Percentiles rank a stretch among this genome's conserved stretches.
phyloP scores from a whole-genome alignment of 495 filamentous ascomycete genomes.

The Annulohypoxylon stygium region DNA sequence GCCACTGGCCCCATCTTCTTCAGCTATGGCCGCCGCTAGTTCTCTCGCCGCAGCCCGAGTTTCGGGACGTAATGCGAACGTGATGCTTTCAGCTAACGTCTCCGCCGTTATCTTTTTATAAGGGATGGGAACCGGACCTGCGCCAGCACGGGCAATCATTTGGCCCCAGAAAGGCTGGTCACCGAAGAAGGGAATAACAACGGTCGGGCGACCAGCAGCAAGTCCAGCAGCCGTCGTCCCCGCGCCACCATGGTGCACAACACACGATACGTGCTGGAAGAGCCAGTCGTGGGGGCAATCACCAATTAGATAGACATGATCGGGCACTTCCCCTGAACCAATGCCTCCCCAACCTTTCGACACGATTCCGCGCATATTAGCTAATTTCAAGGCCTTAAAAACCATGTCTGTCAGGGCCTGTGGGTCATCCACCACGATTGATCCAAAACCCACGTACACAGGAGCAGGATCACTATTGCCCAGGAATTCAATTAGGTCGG shows the following conservation, averaged over 20 bases:
- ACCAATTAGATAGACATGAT: conserved; percentile 66
- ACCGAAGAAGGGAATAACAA: conserved; percentile 75
- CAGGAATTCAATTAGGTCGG: conserved; percentile 67
- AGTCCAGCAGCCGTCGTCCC: conserved; percentile 76
- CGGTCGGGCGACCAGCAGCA: conserved; percentile 67
- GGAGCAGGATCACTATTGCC: conserved; percentile 64
- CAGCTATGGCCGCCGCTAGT: conserved; percentile 57
- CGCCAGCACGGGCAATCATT: conserved; percentile 66
- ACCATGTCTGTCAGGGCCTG: conserved; percentile 65
- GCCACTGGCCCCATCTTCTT: conserved; percentile 51
- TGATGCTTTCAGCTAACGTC: conserved; percentile 58
- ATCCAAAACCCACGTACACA: conserved; percentile 77
- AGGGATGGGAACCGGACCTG: conserved; percentile 62
- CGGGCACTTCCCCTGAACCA: conserved; percentile 54
- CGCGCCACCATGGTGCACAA: conserved; percentile 76
- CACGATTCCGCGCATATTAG: conserved; percentile 69
- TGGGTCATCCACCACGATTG: conserved; percentile 73
- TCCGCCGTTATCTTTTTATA: conserved; percentile 59
- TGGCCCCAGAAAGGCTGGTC: conserved; percentile 72
- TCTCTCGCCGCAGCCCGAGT: conserved; percentile 56
- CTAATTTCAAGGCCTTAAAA: conserved; percentile 64
- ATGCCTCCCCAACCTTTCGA: conserved; percentile 75
- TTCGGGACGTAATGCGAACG: conserved; percentile 52
- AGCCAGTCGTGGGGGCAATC: conserved; percentile 72
- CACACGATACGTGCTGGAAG: conserved; percentile 71